These are phyloP conservation scores for Bombardia bombarda DNA, from an alignment of 495 filamentous ascomycete genomes.

Conservation along the genomic window DNA sequence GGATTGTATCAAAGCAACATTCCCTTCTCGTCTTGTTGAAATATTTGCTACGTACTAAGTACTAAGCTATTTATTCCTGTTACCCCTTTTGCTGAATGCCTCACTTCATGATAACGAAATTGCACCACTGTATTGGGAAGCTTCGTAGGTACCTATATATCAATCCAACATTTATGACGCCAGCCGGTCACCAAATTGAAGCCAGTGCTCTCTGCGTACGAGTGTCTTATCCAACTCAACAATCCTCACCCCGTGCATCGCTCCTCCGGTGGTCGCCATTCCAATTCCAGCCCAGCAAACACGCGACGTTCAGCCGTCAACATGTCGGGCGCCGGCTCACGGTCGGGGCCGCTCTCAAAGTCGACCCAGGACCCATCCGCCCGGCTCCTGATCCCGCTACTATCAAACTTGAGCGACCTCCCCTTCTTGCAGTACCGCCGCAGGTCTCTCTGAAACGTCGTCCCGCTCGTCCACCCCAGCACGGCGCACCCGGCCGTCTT, in stretches of 20 bases:
- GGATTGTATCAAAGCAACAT: too few relatives aligned
- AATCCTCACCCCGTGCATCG: slow-evolving; percentile 59
- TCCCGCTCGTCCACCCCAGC: slow-evolving; percentile 80
- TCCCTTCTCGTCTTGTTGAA: too few relatives aligned
- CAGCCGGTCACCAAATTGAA: not conserved
- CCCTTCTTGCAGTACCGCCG: slow-evolving; percentile 68
- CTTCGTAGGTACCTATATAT: too few relatives aligned
- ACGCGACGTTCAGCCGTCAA: slow-evolving; percentile 71
- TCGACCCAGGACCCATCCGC: slow-evolving; percentile 59
- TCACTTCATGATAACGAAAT: too few relatives aligned
- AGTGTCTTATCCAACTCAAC: not conserved
- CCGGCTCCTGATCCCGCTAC: slow-evolving; percentile 70
- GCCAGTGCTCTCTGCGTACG: not conserved
- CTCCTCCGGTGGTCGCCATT: slow-evolving; percentile 63
- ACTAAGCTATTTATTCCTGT: too few relatives aligned
- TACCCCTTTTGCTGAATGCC: too few relatives aligned
- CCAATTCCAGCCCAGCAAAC: slow-evolving; percentile 70
- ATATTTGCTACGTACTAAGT: too few relatives aligned
- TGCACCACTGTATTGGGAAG: too few relatives aligned
- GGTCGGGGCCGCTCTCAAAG: slow-evolving; percentile 36
- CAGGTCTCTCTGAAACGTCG: slow-evolving; percentile 84
- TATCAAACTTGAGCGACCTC: slow-evolving; percentile 78
- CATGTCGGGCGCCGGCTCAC: slow-evolving; percentile 41
- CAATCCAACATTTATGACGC: not conserved
- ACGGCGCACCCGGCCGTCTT: slow-evolving; percentile 81